These are phyloP conservation scores for Dothistroma septosporum DNA, from an alignment of 2,329 filamentous ascomycete genomes.

Conservation along the genomic window DNA sequence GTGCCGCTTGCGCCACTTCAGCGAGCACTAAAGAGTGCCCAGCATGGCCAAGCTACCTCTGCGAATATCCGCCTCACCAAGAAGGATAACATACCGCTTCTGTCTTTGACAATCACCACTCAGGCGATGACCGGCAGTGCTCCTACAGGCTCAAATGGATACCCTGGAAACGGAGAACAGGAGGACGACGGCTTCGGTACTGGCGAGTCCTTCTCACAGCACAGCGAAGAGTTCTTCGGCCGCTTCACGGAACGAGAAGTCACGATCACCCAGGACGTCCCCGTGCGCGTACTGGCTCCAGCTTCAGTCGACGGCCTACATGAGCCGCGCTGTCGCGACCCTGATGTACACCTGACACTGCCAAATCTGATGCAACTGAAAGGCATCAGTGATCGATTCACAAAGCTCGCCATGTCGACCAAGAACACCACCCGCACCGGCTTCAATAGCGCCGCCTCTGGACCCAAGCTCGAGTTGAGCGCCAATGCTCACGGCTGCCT, in stretches of 20 bases:
- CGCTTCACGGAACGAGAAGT: constrained; percentile 73
- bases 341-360: constrained; percentile 89
- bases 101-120: constrained; percentile 85
- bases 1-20: constrained; percentile 83
- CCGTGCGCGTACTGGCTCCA: constrained; percentile 82
- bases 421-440: constrained; percentile 38
- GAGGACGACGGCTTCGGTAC: constrained; percentile 35
- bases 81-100: constrained; percentile 78
- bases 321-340: constrained; percentile 84
- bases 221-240: constrained; percentile 43
- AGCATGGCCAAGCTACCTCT: constrained; percentile 62
- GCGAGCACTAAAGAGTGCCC: constrained; percentile 84
- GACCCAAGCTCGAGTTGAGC: constrained; percentile 72
- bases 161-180: constrained; percentile 26
- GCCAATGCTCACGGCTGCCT: constrained; percentile 94
- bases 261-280: constrained; percentile 90
- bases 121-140: constrained; percentile 58
- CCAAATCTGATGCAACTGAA: constrained; percentile 86
- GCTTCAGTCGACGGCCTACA: constrained; percentile 86
- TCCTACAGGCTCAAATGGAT: constrained; percentile 26
- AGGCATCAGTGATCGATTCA: constrained; percentile 91
- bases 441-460: constrained; percentile 27
- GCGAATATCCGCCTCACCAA: constrained; percentile 88
- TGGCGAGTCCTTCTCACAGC: constrained; percentile 24
- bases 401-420: constrained; percentile 63